Percentiles rank a stretch among this genome's conserved stretches.
Conservation (phyloP, 495 filamentous ascomycete genomes). For the Hypoxylon crocopeplum region DNA sequence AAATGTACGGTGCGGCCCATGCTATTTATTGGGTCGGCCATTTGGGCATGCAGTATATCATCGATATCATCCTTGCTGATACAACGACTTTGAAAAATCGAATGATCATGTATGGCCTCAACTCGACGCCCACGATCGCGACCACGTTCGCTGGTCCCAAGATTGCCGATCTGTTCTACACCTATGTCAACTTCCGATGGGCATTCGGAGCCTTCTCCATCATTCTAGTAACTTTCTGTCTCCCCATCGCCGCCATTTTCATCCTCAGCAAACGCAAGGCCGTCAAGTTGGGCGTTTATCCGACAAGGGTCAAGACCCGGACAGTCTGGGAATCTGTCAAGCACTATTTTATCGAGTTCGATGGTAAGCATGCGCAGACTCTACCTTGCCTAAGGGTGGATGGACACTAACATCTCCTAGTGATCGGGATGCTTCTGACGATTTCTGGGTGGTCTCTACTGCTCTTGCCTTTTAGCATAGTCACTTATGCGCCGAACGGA, state of each 20-base stretch:
- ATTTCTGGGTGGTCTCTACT: conserved; percentile 62
- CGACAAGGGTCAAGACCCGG: conserved; percentile 48
- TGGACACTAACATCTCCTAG: not conserved
- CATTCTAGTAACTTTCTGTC: conserved; percentile 30
- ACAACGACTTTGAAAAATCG: conserved; percentile 70
- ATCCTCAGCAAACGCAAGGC: conserved; percentile 59
- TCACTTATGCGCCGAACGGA: conserved; percentile 46
- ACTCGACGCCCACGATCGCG: conserved; percentile 63
- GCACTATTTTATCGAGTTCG: conserved; percentile 66
- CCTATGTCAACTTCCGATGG: conserved; percentile 61
- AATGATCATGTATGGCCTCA: conserved; percentile 63
- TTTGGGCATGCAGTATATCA: conserved; percentile 67
- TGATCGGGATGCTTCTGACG: conserved; percentile 59
- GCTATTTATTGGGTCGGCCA: conserved; percentile 73
- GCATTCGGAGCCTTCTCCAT: conserved; percentile 61
- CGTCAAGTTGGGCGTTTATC: conserved; percentile 42
- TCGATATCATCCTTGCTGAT: conserved; percentile 76
- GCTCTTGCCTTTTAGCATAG: conserved; percentile 66
- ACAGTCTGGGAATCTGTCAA: conserved; percentile 52
- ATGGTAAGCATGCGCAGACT: conserved; percentile 49
- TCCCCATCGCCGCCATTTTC: conserved; percentile 44
- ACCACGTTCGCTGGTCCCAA: conserved; percentile 57
- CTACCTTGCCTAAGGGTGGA: not conserved
- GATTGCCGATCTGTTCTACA: conserved; percentile 48
- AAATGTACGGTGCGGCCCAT: conserved; percentile 69